Conservation (phyloP, 1,139 yeast genomes). For the Candida sp. region DNA sequence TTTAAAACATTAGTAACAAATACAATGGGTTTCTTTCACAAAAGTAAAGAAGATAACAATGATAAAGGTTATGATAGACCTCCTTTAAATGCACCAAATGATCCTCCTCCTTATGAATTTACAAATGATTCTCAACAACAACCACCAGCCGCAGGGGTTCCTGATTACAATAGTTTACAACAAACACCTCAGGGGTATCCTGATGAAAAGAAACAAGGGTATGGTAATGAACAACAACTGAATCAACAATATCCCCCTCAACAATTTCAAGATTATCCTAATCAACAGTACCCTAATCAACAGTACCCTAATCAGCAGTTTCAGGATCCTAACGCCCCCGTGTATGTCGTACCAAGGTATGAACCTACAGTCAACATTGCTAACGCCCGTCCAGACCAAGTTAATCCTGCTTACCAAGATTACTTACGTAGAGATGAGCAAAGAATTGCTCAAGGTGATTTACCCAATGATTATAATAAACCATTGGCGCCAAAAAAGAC, state of each 20-base stretch:
- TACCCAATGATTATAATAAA: conserved; percentile 22
- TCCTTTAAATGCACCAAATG: conserved; percentile 5
- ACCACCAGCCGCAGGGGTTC: neutral
- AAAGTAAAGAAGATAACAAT: neutral
- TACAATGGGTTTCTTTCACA: neutral
- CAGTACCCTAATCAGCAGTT: too few species aligned
- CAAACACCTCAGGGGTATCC: conserved; percentile 3
- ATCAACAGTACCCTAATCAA: conserved; percentile 14
- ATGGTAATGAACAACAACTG: neutral
- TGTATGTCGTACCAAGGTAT: conserved; percentile 23
- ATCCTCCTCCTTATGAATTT: conserved; percentile 9
- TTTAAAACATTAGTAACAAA: too few species aligned
- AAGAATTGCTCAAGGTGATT: conserved; percentile 29
- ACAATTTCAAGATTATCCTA: conserved; percentile 5
- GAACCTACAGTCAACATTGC: conserved; percentile 37
- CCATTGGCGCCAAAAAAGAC: conserved; percentile 36
- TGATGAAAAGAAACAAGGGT: conserved; percentile 1
- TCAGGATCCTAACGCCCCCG: conserved; percentile 14
- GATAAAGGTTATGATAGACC: conserved; percentile 4
- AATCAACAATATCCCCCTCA: conserved; percentile 1
- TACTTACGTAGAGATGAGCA: conserved; percentile 31
- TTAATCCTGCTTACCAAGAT: conserved; percentile 36
- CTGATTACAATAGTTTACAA: neutral
- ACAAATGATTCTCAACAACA: conserved; percentile 1
- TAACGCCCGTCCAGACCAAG: conserved; percentile 31